phyloP scores from a whole-genome alignment of 2,329 filamentous ascomycete species.

The Fonsecaea pugnacius region DNA sequence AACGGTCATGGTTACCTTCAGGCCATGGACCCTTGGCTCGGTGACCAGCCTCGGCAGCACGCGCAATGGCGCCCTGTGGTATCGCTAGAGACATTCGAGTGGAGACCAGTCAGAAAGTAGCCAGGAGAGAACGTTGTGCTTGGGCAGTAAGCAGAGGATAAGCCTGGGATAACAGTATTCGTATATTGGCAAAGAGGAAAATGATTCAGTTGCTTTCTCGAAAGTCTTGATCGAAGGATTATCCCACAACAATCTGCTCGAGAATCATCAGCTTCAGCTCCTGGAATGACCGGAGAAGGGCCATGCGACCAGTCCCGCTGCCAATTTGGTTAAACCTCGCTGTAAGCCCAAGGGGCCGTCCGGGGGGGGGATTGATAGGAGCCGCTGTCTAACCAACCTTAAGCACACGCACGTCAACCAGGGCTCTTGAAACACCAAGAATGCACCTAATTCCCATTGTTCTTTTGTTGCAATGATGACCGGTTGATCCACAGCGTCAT shows the following conservation, averaged over 20 bases:
- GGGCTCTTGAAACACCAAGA: not conserved
- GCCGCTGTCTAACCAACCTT: constrained; percentile 10
- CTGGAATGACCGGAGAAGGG: not conserved
- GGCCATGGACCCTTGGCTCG: constrained; percentile 16
- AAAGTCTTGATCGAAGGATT: not conserved
- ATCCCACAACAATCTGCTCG: not conserved
- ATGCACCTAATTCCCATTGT: not conserved
- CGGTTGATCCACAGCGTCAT: not conserved
- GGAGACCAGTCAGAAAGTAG: constrained; percentile 20
- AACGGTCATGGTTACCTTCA: constrained; percentile 20
- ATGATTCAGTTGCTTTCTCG: not conserved
- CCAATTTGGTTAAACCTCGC: constrained; percentile 6
- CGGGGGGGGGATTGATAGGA: constrained; percentile 6
- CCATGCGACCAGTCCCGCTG: not conserved
- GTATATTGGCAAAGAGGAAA: not conserved
- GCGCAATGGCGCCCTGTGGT: constrained; percentile 7
- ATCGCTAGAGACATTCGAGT: constrained; percentile 15
- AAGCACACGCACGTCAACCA: constrained; percentile 12
- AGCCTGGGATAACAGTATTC: constrained; percentile 1
- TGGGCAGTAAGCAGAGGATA: constrained; percentile 17
- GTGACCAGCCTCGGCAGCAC: constrained; percentile 20
- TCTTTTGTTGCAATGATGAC: not conserved
- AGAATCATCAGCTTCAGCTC: not conserved
- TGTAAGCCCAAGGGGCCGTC: constrained; percentile 5
- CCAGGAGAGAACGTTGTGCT: constrained; percentile 1